Conservation (phyloP, 2,329 filamentous ascomycete species). For the Stagonosporopsis chrysanthemi region DNA sequence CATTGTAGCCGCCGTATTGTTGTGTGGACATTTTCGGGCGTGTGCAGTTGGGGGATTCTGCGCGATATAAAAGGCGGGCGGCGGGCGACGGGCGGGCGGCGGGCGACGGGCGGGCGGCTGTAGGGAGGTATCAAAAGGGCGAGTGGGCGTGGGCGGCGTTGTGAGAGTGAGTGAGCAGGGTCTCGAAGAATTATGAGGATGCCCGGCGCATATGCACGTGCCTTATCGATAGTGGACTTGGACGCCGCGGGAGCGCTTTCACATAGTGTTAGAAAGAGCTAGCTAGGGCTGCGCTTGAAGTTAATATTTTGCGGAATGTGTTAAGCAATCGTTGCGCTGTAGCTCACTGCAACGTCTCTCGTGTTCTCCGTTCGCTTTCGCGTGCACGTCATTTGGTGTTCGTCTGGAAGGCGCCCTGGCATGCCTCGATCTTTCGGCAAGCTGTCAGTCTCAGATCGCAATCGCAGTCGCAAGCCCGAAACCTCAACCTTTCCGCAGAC, state of each 20-base stretch:
- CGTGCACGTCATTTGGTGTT: slow-evolving; percentile 3
- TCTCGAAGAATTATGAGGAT: slow-evolving; percentile 16
- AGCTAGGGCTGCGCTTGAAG: slow-evolving; percentile 8
- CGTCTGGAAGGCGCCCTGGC: slow-evolving; percentile 15
- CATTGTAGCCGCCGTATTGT: slow-evolving; percentile 19
- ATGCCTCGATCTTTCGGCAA: slow-evolving; percentile 31
- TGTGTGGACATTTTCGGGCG: slow-evolving; percentile 17
- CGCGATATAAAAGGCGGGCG: background rate
- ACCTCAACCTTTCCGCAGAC: slow-evolving; percentile 23
- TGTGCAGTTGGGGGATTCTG: background rate
- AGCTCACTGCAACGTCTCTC: too few species aligned
- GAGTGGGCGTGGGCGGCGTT: background rate
- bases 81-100: background rate
- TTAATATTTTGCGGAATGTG: slow-evolving; percentile 2
- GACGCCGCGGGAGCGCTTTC: slow-evolving; percentile 7
- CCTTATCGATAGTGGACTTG: slow-evolving; percentile 14
- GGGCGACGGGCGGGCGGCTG: background rate
- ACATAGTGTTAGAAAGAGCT: slow-evolving; percentile 12
- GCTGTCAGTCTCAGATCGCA: slow-evolving; percentile 30
- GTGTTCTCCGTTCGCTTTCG: background rate
- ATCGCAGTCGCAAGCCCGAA: slow-evolving; percentile 23
- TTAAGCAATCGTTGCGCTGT: background rate
- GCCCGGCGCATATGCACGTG: slow-evolving; percentile 14
- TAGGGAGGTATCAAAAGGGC: background rate
- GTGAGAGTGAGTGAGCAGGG: background rate